Evolutionary conservation across 306 rosid genomes (phyloP), one percentile per base, ranked within the genome.

Genomic region (Ziziphus jujuba): DNA sequence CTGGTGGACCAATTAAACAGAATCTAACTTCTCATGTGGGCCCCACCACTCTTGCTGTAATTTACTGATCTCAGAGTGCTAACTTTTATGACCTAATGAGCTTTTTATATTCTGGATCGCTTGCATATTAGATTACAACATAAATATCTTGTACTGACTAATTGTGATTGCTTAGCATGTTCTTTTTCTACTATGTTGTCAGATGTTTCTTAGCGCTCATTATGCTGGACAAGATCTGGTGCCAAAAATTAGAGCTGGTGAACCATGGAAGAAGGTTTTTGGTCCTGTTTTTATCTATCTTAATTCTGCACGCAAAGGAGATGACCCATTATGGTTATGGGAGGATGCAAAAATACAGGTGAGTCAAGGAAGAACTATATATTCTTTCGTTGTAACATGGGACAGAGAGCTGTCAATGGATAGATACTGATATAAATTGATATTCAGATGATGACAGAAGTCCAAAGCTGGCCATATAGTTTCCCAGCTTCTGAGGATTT

Each of bases 1-100:
- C 98, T 4, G 99, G 95, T 71, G 99, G 99, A 54, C 97, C 96
- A 34, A 33, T 80, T 57, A 93, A 93, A 77, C 99, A 93, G 80
- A 88, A 81, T 79, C 75, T 93, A 52, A 90, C 96, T 19, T 93
- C 99, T n/a, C 99, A 93, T 24, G 99, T 88, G 0, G 97, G 97
- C 28, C 99, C 99, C 5, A 88, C 95, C 65, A 80, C 95, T 0
- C 96, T 93, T 28, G 89, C 96, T 1, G 99, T 93, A 80, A 72
- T 95, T 81, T 56, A 65, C 62, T 54, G 66, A 38, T 50, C 65
- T 36, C 36, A 35, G 45, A 44, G 54, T 23, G 7, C 45, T 57
- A 8, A 54, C 53, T 43, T 11, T 40, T 64, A 36, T 36, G 38
- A 50, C 22, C 20, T n/a, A 11, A n/a, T 45, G 9, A 50, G 10